A percentile compares a stretch with the other conserved stretches of the same genome.
Conservation (phyloP, 306 rosid genomes). For the Cicer cuneatum region DNA sequence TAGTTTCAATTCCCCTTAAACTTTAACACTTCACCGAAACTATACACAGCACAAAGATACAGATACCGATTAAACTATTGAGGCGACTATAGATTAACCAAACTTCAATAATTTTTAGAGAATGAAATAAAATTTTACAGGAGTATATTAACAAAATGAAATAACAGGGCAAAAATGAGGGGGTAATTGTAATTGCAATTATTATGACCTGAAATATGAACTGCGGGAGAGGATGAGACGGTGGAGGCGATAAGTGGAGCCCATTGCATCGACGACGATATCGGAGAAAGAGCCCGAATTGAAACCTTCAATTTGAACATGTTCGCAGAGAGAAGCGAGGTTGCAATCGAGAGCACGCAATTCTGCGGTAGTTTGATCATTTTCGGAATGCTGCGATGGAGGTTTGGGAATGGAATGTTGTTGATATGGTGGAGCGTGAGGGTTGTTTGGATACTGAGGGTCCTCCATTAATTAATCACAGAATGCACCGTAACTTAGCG, state of each 20-base stretch:
- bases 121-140: neutral
- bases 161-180: neutral
- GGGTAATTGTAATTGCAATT: neutral
- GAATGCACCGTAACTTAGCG: neutral
- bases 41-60: neutral
- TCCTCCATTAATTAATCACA: conserved; percentile 18
- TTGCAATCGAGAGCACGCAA: conserved; percentile 88
- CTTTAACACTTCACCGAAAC: neutral
- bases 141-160: neutral
- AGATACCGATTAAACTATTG: neutral
- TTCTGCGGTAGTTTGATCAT: conserved; percentile 67
- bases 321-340: conserved; percentile 92
- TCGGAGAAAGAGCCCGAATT: conserved; percentile 88
- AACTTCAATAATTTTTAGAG: neutral
- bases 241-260: conserved; percentile 88
- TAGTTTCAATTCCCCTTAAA: conserved; percentile 16
- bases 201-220: conserved; percentile 82
- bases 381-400: conserved; percentile 73
- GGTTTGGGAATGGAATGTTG: conserved; percentile 39
- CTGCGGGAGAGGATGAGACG: conserved; percentile 97
- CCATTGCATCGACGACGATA: conserved; percentile 81
- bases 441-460: conserved; percentile 35
- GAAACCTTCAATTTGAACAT: conserved; percentile 93
- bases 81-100: too few species aligned
- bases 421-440: conserved; percentile 6